A percentile compares a stretch with the other conserved stretches of the same genome.
These are phyloP conservation scores for Heterobasidion annosum DNA, from an alignment of 1,284 basidiomycete species.

Conservation along the genomic window DNA sequence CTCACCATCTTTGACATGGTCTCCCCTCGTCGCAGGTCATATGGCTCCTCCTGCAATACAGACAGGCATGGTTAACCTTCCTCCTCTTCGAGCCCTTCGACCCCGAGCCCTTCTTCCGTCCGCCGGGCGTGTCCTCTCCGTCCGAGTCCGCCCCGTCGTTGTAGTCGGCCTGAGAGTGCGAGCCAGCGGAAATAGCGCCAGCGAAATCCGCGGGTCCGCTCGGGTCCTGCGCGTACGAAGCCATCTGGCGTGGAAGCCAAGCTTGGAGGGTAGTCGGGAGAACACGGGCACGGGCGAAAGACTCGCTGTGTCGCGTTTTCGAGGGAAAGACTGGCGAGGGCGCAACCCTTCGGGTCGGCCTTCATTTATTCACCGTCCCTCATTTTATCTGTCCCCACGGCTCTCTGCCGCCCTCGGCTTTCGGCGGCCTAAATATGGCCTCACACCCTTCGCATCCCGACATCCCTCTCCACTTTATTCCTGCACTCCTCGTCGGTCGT, in stretches of 20 bases:
- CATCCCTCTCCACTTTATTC: too few species aligned
- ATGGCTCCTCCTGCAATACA: conserved; percentile 90
- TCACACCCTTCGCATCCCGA: too few species aligned
- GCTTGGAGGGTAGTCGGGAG: not conserved
- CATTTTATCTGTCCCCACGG: too few species aligned
- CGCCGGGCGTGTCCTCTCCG: conserved; percentile 3
- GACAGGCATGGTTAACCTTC: conserved; percentile 86
- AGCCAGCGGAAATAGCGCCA: not conserved
- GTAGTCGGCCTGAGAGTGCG: not conserved
- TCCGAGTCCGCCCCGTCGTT: conserved; percentile 1
- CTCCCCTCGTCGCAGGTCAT: conserved; percentile 90
- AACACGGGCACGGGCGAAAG: not conserved
- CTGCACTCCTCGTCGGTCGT: too few species aligned
- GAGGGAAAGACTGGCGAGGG: not conserved
- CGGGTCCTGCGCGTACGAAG: not conserved
- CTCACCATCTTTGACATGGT: conserved; percentile 82
- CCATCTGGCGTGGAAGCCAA: not conserved
- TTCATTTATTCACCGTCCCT: too few species aligned
- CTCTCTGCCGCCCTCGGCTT: too few species aligned
- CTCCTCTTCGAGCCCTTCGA: conserved; percentile 49
- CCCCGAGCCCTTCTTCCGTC: conserved; percentile 26
- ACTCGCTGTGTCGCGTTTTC: not conserved
- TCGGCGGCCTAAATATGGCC: too few species aligned
- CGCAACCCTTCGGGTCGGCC: not conserved
- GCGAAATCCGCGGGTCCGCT: not conserved